Base-by-base conservation (phyloP, 2,329 filamentous ascomycete genomes). In the Hymenoscyphus linearis region DNA sequence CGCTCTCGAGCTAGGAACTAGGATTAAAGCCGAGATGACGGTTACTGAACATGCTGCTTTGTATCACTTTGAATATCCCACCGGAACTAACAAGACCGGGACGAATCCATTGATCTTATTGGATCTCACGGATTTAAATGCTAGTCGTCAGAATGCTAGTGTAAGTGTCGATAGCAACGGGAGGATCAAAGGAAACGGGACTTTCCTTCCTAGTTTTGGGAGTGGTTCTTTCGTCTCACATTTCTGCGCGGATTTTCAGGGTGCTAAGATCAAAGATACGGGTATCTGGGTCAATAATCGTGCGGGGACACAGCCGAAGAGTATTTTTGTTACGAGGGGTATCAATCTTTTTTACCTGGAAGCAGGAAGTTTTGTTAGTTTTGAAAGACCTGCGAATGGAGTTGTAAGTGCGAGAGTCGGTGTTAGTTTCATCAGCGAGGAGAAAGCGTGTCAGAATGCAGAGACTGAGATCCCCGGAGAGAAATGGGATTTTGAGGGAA, bases 221-320 rank as follows among this genome's bases (percentile, higher is more conserved):
- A 78, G 79, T 37, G 87, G 86, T 1, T 78, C 69, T 12, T 90
- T 87, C 68, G 72, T 77, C 18, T 72, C 83, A 1, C 80, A 87
- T 69, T 88, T 89, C 66, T 90, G 88, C 67, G 85, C 85, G 3
- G 87, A 90, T 65, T 89, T 90, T 67, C 73, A 76, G 22, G 86
- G 84, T 0, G 81, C 82, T 2, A 69, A 76, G 0, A 74, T 90
- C 16, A 78, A 80, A 27, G 83, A 87, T 62, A 83, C 76, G 12
- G 88, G 88, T 4, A 79, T 87, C 47, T 90, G 84, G 72, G 77
- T 76, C 0, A 81, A 85, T 64, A 84, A 80, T 62, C 78, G 82
- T 6, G 83, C 83, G 1, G 82, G 79, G 55, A 71, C 76, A 2
- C 75, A 76, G 18, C 66, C 69, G 14, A 79, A 83, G 60, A 73